Evolutionary conservation across 2,329 filamentous ascomycete species (phyloP).

Genomic region (Cryphonectria carpinicola): DNA sequence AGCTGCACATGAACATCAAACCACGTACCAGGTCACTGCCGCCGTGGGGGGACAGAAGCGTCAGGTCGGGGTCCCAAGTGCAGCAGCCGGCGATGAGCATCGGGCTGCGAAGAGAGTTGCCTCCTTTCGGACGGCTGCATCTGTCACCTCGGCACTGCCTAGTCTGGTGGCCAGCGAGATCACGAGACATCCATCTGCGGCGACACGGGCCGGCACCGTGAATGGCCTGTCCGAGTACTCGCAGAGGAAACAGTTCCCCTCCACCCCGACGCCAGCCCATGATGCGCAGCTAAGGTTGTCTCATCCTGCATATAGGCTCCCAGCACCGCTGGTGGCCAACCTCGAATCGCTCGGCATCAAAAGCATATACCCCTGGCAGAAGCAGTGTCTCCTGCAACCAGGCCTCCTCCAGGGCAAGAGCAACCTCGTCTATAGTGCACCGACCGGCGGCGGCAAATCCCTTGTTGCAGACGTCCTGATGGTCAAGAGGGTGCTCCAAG

Average conservation of each 20-base stretch:
- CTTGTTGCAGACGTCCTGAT: conserved; percentile 75
- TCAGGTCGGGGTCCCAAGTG: conserved; percentile 27
- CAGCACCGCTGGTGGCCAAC: conserved; percentile 63
- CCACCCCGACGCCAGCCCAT: conserved; percentile 55
- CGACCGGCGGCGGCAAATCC: conserved; percentile 78
- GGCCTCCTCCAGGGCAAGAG: conserved; percentile 67
- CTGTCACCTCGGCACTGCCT: conserved; percentile 25
- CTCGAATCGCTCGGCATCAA: conserved; percentile 69
- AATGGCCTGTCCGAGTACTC: conserved; percentile 54
- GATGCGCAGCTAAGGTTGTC: conserved; percentile 64
- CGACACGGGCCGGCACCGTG: conserved; percentile 23
- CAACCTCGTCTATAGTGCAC: conserved; percentile 79
- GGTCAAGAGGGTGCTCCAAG: conserved; percentile 70
- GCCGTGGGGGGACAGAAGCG: conserved; percentile 35
- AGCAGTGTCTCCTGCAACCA: conserved; percentile 70
- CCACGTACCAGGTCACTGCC: conserved; percentile 27
- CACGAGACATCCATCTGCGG: conserved; percentile 26
- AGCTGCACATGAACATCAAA: conserved; percentile 28
- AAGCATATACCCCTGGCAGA: conserved; percentile 80
- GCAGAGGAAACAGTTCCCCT: conserved; percentile 55
- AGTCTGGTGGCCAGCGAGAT: conserved; percentile 51
- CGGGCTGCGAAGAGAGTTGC: conserved; percentile 16
- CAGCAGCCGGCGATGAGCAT: neutral
- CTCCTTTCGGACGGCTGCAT: conserved; percentile 20
- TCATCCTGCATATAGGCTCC: conserved; percentile 67